phyloP scores from a whole-genome alignment of 2,329 filamentous ascomycete species.

The Curvularia verruculosa region DNA sequence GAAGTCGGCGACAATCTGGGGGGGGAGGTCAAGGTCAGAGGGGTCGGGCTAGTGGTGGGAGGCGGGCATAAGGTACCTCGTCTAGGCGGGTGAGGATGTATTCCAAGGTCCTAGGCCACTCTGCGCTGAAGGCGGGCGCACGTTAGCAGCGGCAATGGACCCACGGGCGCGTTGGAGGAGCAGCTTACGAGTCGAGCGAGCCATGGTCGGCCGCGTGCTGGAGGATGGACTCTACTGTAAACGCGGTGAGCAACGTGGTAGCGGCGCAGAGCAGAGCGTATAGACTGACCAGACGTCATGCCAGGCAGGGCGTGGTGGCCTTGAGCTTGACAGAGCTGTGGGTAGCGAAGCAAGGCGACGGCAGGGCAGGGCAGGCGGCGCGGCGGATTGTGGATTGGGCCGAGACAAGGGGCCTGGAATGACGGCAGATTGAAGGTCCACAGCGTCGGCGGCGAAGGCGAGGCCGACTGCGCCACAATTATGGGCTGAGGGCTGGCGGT shows the following conservation, averaged over 20 bases:
- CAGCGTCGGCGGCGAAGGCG: background rate
- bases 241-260: conserved; percentile 19
- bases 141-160: conserved; percentile 34
- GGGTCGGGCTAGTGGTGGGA: background rate
- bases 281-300: conserved; percentile 30
- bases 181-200: conserved; percentile 63
- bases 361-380: conserved; percentile 4
- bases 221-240: conserved; percentile 58
- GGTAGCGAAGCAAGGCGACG: conserved; percentile 5
- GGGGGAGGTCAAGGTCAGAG: background rate
- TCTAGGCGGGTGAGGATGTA: conserved; percentile 72
- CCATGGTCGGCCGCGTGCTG: conserved; percentile 64
- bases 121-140: conserved; percentile 58
- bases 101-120: conserved; percentile 72
- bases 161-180: conserved; percentile 12
- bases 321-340: background rate
- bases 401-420: conserved; percentile 9
- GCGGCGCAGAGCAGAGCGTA: background rate
- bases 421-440: conserved; percentile 16
- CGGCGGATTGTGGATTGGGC: conserved; percentile 3
- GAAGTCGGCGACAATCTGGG: conserved; percentile 78
- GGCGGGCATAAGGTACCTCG: conserved; percentile 52
- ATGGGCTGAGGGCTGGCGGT: background rate
- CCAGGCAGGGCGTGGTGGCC: conserved; percentile 13
- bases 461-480: conserved; percentile 13